Evolutionary conservation across 345 rosid genomes (phyloP), one percentile per base, ranked within the genome.

Genomic region (Hypericum androsaemum): DNA sequence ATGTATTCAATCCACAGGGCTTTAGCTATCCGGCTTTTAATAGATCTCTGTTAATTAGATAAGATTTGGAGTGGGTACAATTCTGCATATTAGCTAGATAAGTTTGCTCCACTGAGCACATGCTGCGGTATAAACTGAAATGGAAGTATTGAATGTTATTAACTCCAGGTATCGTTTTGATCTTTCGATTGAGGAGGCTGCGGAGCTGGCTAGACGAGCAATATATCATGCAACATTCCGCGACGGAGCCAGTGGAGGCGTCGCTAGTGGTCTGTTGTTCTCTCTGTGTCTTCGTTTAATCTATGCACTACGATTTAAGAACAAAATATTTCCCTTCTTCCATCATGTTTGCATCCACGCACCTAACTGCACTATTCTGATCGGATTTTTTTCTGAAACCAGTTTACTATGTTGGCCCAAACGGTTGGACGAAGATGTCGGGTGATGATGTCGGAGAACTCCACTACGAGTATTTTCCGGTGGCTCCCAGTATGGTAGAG

Each of bases 161-260:
- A 10, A 53, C 14, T 32, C 40, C 41, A 94, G 99, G 70, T 94
- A 94, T 64, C 78, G 72, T 15, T 76, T 56, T 64, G 96, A 94
- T 52, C 78, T 88, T 94, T 72, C 97, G 3, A 53, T 94, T 39
- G 92, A 82, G 43, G 97, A 94, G 73, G 99, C 99, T 47, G 80
- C 87, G 0, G 99, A 94, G 69, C 70, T 94, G 74, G 99, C 94
- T 39, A 76, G 95, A 67, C 80, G 99, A 68, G 69, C 97, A 60
- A 94, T 94, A 65, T 94, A 94, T 70, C 99, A 88, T 64, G 99
- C 99, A 7, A 92, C 99, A 40, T 94, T 86, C 78, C 81, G 99
- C 14, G 99, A 94, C 69, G 99, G 89, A 49, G 97, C 99, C 66
- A 94, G 99, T 74, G 99, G 99, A 70, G 99, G 99, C 57, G 97